These are phyloP conservation scores for Prosopis cineraria DNA, from an alignment of 306 rosid genomes.

Conservation along the genomic window DNA sequence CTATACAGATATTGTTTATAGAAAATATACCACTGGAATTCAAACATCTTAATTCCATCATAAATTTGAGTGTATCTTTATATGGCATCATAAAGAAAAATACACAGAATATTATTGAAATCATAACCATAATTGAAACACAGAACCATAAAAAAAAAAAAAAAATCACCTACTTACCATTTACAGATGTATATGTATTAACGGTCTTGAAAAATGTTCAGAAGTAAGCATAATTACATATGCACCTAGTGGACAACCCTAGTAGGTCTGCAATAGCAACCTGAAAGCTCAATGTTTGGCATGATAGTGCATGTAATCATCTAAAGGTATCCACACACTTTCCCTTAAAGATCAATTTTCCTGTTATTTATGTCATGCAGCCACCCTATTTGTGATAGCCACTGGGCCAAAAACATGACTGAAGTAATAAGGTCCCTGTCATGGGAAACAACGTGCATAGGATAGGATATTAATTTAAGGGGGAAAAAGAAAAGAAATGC, in stretches of 20 bases:
- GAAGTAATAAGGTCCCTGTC: not conserved
- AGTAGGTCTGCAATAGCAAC: not conserved
- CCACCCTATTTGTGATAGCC: not conserved
- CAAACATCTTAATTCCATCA: not conserved
- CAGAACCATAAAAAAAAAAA: not conserved
- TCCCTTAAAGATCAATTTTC: not conserved
- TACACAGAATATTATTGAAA: not conserved
- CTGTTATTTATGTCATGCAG: not conserved
- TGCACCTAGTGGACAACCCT: not conserved
- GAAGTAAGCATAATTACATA: not conserved
- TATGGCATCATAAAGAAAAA: slow-evolving; percentile 15
- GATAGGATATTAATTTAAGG: not conserved
- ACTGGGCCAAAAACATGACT: not conserved
- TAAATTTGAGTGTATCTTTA: not conserved
- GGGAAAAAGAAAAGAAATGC: not conserved
- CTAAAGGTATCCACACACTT: not conserved
- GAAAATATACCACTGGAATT: not conserved
- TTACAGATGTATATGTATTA: not conserved
- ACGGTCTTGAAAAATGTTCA: not conserved
- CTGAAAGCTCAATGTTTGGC: not conserved
- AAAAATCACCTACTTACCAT: slow-evolving; percentile 6
- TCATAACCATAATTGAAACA: not conserved
- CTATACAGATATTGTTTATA: slow-evolving; percentile 42
- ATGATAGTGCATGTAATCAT: not conserved
- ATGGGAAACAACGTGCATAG: not conserved